Conservation (phyloP, 306 rosid genomes). For the Vigna unguiculata region DNA sequence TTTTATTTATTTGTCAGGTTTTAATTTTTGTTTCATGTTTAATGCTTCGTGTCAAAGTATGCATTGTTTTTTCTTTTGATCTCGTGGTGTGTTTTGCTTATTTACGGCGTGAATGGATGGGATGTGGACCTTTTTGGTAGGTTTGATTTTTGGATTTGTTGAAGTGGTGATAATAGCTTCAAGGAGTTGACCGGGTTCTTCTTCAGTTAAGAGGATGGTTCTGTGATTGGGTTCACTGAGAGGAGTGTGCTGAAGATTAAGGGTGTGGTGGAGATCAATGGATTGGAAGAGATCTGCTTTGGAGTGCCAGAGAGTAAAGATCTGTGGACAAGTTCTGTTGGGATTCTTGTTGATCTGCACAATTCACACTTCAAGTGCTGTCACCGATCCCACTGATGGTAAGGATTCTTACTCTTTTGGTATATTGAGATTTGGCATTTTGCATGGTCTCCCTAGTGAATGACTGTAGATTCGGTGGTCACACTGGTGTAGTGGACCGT, state of each 20-base stretch:
- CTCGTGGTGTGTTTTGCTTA: constrained; percentile 22
- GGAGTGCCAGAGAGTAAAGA: constrained; percentile 57
- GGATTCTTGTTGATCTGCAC: constrained; percentile 65
- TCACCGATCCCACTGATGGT: constrained; percentile 85
- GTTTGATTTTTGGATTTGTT: constrained; percentile 31
- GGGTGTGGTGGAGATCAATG: constrained; percentile 63
- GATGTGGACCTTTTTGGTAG: constrained; percentile 22
- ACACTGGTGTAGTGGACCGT: constrained; percentile 10
- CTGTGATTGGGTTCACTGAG: constrained; percentile 45
- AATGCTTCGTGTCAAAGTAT: background rate
- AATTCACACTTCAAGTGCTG: constrained; percentile 63
- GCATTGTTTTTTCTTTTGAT: background rate
- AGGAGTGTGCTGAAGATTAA: constrained; percentile 44
- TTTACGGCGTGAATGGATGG: constrained; percentile 5
- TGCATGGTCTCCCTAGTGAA: constrained; percentile 41
- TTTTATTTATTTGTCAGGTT: constrained; percentile 10
- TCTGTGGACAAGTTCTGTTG: constrained; percentile 56
- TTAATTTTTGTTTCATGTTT: constrained; percentile 15
- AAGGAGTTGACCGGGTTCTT: constrained; percentile 42
- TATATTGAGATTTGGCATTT: constrained; percentile 39
- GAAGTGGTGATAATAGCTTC: constrained; percentile 37
- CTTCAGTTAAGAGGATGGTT: constrained; percentile 56
- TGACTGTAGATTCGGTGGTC: constrained; percentile 35
- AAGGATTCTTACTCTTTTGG: constrained; percentile 44
- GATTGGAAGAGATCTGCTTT: constrained; percentile 71